phyloP scores from a whole-genome alignment of 75 land plant genomes.

The Pinus tabuliformis region DNA sequence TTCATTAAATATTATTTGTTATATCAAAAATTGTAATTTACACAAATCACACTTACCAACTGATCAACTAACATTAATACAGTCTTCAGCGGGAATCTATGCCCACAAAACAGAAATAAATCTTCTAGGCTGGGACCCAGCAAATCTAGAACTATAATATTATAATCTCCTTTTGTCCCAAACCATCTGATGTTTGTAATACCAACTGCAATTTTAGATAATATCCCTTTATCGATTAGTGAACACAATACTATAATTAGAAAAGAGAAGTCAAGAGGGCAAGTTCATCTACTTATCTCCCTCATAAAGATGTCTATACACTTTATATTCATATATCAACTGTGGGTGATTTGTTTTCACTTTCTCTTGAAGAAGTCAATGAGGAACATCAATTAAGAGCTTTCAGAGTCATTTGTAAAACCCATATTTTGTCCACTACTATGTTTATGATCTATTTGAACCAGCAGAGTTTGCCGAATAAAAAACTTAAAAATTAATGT shows the following conservation, averaged over 20 bases:
- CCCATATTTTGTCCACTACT: too few species aligned
- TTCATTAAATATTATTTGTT: too few species aligned
- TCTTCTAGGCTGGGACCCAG: slow-evolving; percentile 95
- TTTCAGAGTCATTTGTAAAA: too few species aligned
- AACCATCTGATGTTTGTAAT: slow-evolving; percentile 81
- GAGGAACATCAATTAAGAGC: too few species aligned
- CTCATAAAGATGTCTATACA: slow-evolving; percentile 76
- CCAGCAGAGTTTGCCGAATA: too few species aligned
- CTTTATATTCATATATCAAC: slow-evolving; percentile 85
- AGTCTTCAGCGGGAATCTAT: slow-evolving; percentile 85
- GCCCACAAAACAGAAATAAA: slow-evolving; percentile 81
- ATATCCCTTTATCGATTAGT: too few species aligned
- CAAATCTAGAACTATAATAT: slow-evolving; percentile 80
- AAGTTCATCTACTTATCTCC: slow-evolving; percentile 59
- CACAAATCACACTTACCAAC: slow-evolving; percentile 49
- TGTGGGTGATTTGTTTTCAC: slow-evolving; percentile 79
- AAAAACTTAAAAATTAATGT: too few species aligned
- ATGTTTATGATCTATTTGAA: too few species aligned
- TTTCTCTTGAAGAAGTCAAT: too few species aligned
- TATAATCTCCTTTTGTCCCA: slow-evolving; percentile 82
- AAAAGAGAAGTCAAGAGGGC: background rate
- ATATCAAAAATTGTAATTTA: too few species aligned
- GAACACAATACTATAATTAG: background rate
- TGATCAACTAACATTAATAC: slow-evolving; percentile 95
- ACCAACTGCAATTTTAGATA: slow-evolving; percentile 21